Evolutionary conservation across 805 yeast genomes (phyloP).

Genomic region (Candida oleophila): DNA sequence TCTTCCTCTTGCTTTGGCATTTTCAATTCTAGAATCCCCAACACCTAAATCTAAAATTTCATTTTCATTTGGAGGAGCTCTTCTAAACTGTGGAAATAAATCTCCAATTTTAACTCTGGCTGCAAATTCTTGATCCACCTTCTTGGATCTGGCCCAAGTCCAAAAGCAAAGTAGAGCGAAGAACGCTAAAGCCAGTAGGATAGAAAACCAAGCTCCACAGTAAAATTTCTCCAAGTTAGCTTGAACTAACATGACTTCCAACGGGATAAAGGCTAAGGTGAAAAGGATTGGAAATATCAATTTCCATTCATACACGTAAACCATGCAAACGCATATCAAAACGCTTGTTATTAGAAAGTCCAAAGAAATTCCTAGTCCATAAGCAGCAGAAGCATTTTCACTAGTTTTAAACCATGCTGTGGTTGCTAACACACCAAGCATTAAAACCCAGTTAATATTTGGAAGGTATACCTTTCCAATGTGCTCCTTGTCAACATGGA

Average conservation of each 20-base stretch:
- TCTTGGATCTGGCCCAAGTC: slow-evolving; percentile 47
- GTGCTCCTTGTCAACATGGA: slow-evolving; percentile 44
- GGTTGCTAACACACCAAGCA: slow-evolving; percentile 50
- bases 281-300: slow-evolving; percentile 34
- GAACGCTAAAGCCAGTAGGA: slow-evolving; percentile 41
- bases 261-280: slow-evolving; percentile 41
- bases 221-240: slow-evolving; percentile 52
- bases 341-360: slow-evolving; percentile 54
- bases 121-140: slow-evolving; percentile 36
- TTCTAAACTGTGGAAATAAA: slow-evolving; percentile 29
- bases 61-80: slow-evolving; percentile 3
- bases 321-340: slow-evolving; percentile 44
- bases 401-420: slow-evolving; percentile 53
- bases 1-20: slow-evolving; percentile 2
- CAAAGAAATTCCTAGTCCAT: slow-evolving; percentile 57
- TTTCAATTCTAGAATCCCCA: slow-evolving; percentile 8
- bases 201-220: slow-evolving; percentile 64
- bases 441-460: slow-evolving; percentile 45
- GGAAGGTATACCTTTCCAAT: slow-evolving; percentile 55
- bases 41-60: slow-evolving; percentile 17
- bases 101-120: slow-evolving; percentile 33
- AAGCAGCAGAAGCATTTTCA: slow-evolving; percentile 54
- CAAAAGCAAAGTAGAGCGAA: slow-evolving; percentile 41
- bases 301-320: slow-evolving; percentile 43
- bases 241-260: slow-evolving; percentile 46